Percentiles rank a stretch among this genome's conserved stretches.
These are phyloP conservation scores for Backusella macrospora DNA, from an alignment of 192 early-diverging fungal species.

Conservation along the genomic window DNA sequence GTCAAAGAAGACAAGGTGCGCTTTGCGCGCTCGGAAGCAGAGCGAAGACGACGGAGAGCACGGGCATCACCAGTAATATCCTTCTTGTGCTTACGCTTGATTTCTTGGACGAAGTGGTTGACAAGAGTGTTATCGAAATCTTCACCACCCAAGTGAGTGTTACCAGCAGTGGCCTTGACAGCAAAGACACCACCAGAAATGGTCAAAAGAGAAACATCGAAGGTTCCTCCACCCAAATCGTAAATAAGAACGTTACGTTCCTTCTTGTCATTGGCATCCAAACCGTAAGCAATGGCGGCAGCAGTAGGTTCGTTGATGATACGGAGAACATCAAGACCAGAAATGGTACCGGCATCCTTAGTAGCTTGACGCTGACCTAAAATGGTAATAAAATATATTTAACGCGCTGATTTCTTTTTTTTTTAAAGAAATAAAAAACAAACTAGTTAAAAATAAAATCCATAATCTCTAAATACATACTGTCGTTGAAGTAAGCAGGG, in stretches of 20 bases:
- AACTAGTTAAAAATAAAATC: background rate
- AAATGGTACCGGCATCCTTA: conserved; percentile 89
- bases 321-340: conserved; percentile 84
- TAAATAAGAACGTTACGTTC: conserved; percentile 95
- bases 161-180: conserved; percentile 93
- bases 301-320: conserved; percentile 94
- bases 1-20: conserved; percentile 74
- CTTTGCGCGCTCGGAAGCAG: conserved; percentile 78
- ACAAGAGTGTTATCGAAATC: conserved; percentile 98
- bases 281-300: conserved; percentile 92
- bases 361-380: conserved; percentile 86
- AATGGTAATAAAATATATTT: conserved; percentile 45
- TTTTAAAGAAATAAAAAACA: too few species aligned
- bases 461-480: conserved; percentile 28
- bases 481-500: conserved; percentile 89
- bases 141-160: conserved; percentile 98
- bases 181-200: conserved; percentile 97
- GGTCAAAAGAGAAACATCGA: conserved; percentile 96
- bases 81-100: conserved; percentile 73
- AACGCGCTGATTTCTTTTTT: background rate
- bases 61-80: conserved; percentile 73
- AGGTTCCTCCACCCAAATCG: conserved; percentile 98
- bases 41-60: conserved; percentile 76
- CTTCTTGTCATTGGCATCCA: conserved; percentile 85
- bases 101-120: conserved; percentile 87